Base-by-base conservation (phyloP, 2,329 filamentous ascomycete genomes). In the Monilinia vaccinii-corymbosi region DNA sequence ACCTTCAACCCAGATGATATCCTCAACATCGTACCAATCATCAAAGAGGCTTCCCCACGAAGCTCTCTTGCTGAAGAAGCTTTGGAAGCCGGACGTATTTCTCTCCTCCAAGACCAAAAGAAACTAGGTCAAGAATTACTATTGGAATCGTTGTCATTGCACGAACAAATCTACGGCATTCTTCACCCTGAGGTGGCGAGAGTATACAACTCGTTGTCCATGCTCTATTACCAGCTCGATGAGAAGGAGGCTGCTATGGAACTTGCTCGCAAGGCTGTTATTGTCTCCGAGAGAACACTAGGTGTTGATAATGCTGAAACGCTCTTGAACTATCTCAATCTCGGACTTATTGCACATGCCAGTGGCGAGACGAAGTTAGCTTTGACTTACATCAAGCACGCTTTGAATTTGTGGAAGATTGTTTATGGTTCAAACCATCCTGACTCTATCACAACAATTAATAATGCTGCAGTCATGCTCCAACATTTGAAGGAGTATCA, bases 91-190 rank as follows among this genome's bases (percentile, higher is more conserved):
- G 94, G 94, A 28, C 89, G 92, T 57, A 93, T 99, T 71, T 97
- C 93, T n/a, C 86, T 99, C 63, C 84, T 94, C 68, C 93, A 97
- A 73, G 88, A 90, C 72, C 91, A 99, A 78, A 93, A 89, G 77
- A 94, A 97, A 75, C 84, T 99, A 49, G 94, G 94, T 45, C 92
- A 97, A 75, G 94, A 99, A 74, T 82, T 99, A 60, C 82, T 99
- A 34, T 78, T 97, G n/a, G 94, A 99, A 75, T 97, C 92, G 42
- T 78, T 99, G 62, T 96, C 94, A 49, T 79, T 99, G 47, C 93
- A 99, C 71, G 94, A 99, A 79, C 94, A 99, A 75, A 97, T 99
- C 67, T 99, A 99, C 70, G 94, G 94, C 62, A 95, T 97, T 60
- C 81, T 99, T 31, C 94, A 99, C 72, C 92, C 94, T 1, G 94